These are phyloP conservation scores for Aspergillus novofumigatus DNA, from an alignment of 2,329 filamentous ascomycete species.

Conservation along the genomic window DNA sequence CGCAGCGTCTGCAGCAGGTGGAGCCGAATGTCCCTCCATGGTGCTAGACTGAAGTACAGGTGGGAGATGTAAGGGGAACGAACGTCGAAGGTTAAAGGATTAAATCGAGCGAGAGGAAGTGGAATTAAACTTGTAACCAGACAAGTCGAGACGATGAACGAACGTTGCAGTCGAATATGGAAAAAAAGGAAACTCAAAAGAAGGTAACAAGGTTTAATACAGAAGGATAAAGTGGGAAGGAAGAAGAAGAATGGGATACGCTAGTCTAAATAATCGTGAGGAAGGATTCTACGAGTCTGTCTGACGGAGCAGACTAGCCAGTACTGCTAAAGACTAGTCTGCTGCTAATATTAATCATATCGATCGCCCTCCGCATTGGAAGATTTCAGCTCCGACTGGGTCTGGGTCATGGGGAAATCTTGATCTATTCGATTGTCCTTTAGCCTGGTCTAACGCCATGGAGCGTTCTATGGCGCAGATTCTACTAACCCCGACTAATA, in stretches of 20 bases:
- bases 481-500: background rate
- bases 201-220: background rate
- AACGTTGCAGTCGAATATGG: background rate
- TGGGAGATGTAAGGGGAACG: background rate
- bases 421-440: background rate
- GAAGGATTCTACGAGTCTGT: background rate
- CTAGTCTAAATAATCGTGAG: background rate
- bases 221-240: conserved; percentile 4
- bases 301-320: background rate
- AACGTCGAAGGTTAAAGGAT: background rate
- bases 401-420: background rate
- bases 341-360: background rate
- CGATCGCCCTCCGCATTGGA: background rate
- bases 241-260: conserved; percentile 8
- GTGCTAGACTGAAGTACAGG: background rate
- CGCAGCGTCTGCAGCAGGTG: conserved; percentile 10
- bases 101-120: conserved; percentile 2
- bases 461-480: background rate
- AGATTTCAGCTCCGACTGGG: background rate
- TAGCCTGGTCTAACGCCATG: background rate
- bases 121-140: conserved; percentile 7
- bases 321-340: background rate
- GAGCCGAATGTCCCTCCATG: conserved; percentile 1
- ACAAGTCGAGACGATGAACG: conserved; percentile 1
- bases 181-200: background rate